phyloP scores from a whole-genome alignment of 2,329 filamentous ascomycete species.

The Hypoxylon sp. region DNA sequence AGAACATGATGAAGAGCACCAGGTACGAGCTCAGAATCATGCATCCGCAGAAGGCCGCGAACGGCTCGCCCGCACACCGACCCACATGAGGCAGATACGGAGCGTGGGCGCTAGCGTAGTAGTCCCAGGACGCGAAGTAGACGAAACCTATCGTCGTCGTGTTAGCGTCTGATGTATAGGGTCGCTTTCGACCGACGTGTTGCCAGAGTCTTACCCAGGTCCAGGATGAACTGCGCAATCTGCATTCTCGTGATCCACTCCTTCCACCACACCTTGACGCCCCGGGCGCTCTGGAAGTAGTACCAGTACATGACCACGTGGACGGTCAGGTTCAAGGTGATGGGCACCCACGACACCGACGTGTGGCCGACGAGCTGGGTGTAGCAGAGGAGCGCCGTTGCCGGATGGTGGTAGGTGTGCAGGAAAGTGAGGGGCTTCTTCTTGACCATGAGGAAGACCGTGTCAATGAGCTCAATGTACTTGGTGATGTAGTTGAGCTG shows the following conservation, averaged over 20 bases:
- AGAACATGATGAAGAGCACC: slow-evolving; percentile 80
- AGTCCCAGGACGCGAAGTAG: slow-evolving; percentile 82
- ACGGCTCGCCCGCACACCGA: slow-evolving; percentile 77
- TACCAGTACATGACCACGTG: slow-evolving; percentile 99
- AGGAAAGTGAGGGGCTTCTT: slow-evolving; percentile 99
- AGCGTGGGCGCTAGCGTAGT: slow-evolving; percentile 77
- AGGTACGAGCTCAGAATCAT: slow-evolving; percentile 78
- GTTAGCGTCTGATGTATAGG: slow-evolving; percentile 25
- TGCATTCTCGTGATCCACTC: slow-evolving; percentile 97
- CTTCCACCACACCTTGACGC: slow-evolving; percentile 97
- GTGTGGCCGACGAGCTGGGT: slow-evolving; percentile 92
- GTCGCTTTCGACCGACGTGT: not conserved
- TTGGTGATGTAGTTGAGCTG: slow-evolving; percentile 97
- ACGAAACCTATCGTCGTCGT: slow-evolving; percentile 66
- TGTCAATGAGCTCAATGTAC: slow-evolving; percentile 93
- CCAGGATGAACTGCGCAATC: slow-evolving; percentile 94
- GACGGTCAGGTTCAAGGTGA: slow-evolving; percentile 87
- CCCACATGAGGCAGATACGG: slow-evolving; percentile 73
- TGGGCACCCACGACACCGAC: slow-evolving; percentile 91
- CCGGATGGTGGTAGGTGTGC: slow-evolving; percentile 97
- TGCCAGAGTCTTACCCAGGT: slow-evolving; percentile 72
- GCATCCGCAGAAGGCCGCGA: slow-evolving; percentile 78
- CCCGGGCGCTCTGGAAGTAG: slow-evolving; percentile 97
- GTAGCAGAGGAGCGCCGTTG: slow-evolving; percentile 94
- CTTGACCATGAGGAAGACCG: slow-evolving; percentile 95